Percentiles rank a stretch among this genome's conserved stretches.
These are phyloP conservation scores for Zizania latifolia DNA, from an alignment of 176 grass and related monocot genomes.

Conservation along the genomic window DNA sequence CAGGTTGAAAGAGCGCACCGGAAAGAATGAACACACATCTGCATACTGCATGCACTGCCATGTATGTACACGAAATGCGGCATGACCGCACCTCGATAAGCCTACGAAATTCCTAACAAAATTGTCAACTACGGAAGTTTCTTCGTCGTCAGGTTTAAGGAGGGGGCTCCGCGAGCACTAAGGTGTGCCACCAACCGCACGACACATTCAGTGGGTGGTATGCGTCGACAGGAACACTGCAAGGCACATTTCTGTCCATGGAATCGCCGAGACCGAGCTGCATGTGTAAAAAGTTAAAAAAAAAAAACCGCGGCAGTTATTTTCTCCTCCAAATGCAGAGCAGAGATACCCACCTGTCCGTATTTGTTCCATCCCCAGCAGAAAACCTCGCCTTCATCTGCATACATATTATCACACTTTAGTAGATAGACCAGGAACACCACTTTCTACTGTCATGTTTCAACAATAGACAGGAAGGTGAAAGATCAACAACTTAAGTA, in stretches of 20 bases:
- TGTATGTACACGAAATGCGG: conserved; percentile 61
- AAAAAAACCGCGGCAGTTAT: neutral
- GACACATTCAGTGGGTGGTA: conserved; percentile 56
- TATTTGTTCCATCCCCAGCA: conserved; percentile 99
- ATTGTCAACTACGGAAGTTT: conserved; percentile 40
- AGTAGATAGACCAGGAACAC: neutral
- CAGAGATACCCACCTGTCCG: conserved; percentile 58
- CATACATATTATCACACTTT: neutral
- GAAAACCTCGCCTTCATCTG: conserved; percentile 89
- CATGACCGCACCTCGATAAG: conserved; percentile 26
- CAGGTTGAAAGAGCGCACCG: conserved; percentile 12
- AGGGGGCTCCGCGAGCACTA: conserved; percentile 66
- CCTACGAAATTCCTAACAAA: conserved; percentile 75
- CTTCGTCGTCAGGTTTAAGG: conserved; percentile 36
- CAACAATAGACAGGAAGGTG: neutral
- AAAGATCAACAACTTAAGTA: neutral
- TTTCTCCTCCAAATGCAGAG: neutral
- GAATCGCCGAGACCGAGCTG: conserved; percentile 91
- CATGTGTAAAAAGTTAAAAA: conserved; percentile 22
- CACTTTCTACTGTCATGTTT: neutral
- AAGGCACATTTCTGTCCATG: conserved; percentile 73
- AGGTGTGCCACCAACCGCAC: conserved; percentile 97
- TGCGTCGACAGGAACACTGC: conserved; percentile 53
- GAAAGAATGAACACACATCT: conserved; percentile 46
- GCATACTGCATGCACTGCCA: conserved; percentile 39